Percentiles rank a stretch among this genome's conserved stretches.
Evolutionary conservation across 148 eudicot species (phyloP).

Genomic region (Chenopodium suecicum): DNA sequence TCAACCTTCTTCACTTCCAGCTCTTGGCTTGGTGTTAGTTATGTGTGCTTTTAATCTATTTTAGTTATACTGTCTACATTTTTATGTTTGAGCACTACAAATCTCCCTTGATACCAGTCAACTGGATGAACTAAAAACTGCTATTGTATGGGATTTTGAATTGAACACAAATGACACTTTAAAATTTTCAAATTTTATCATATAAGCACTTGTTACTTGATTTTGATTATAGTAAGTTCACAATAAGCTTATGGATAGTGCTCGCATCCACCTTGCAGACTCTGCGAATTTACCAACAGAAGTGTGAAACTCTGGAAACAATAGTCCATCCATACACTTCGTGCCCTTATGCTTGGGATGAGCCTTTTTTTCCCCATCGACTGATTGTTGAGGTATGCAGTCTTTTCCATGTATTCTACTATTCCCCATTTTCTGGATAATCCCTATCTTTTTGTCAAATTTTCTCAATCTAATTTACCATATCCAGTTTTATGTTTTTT

Average conservation of each 20-base stretch:
- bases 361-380: slow-evolving; percentile 89
- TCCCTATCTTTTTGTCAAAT: neutral
- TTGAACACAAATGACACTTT: neutral
- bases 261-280: slow-evolving; percentile 45
- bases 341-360: slow-evolving; percentile 96
- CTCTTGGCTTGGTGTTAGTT: neutral
- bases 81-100: neutral
- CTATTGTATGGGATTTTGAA: neutral
- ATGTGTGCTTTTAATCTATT: neutral
- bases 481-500: neutral
- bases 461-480: neutral
- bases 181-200: neutral
- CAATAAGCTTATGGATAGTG: slow-evolving; percentile 9
- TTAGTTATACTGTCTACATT: neutral
- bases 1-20: neutral
- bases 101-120: neutral
- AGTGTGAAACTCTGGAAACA: slow-evolving; percentile 89
- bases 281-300: slow-evolving; percentile 82
- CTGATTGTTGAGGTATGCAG: slow-evolving; percentile 78
- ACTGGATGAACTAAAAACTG: neutral
- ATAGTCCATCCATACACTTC: slow-evolving; percentile 81
- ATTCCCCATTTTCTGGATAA: neutral
- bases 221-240: neutral
- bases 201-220: neutral
- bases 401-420: slow-evolving; percentile 7